Evolutionary conservation across 2,329 filamentous ascomycete species (phyloP), one percentile per base, ranked within the genome.

Genomic region (Alternaria hordeiaustralica): DNA sequence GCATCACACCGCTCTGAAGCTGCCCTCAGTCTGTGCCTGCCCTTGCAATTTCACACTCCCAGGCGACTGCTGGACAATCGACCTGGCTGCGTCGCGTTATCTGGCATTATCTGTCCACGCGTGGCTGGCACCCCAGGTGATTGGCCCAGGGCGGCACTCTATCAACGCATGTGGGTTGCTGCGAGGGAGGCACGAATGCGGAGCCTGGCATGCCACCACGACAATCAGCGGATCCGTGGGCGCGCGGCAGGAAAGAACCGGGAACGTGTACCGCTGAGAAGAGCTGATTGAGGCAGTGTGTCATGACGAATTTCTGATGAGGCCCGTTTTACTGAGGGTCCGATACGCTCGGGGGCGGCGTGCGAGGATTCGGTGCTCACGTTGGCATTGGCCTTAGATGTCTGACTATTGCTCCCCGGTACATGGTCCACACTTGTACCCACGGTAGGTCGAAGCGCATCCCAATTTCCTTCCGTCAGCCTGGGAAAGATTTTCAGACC

Each of bases 401-500:
- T 56, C 57, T 62, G 62, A 67, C 61, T 55, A 58, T 60, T 65
- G 36, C 41, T 58, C 41, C 64, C 49, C 61, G 55, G 55, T 49
- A 51, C 61, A 56, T 60, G 61, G 51, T 51, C 61, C 61, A 55
- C 61, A 43, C 53, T 55, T 25, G 55, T 69, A 67, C 67, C 71
- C 71, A 72, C 68, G 62, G 45, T 68, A 67, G 61, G 57, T 67
- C 70, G 66, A 69, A 67, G 61, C 58, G 58, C 58, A 61, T 59
- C 62, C 56, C 65, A 64, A 70, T 75, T 71, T 70, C 65, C 63
- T 70, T 69, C 66, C 68, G 67, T 66, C 56, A 60, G 66, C 65
- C 68, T 69, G 65, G 65, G 63, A 72, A 72, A 71, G 66, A 64
- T 71, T 74, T 74, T 70, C 66, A 68, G 65, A 64, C 61, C 65